phyloP scores from a whole-genome alignment of 306 rosid genomes.

The Sesbania bispinosa region DNA sequence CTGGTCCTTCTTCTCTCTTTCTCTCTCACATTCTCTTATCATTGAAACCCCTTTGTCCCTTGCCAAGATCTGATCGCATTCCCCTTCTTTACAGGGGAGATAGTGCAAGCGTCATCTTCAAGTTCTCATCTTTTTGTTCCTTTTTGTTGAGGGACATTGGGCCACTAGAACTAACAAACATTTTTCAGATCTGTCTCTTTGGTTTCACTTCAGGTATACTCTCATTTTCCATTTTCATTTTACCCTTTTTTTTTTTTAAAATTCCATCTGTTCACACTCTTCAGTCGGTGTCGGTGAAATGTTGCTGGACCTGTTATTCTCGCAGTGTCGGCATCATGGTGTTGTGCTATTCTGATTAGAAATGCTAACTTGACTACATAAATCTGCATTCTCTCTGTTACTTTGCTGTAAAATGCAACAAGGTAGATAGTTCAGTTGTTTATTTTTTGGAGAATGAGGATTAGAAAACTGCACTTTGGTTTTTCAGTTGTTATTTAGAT shows the following conservation, averaged over 20 bases:
- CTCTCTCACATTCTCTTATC: conserved; percentile 25
- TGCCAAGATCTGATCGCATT: conserved; percentile 59
- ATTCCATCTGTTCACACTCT: no score
- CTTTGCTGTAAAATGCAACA: conserved; percentile 2
- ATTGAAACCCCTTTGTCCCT: conserved; percentile 25
- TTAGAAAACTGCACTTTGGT: not conserved
- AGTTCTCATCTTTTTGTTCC: conserved; percentile 34
- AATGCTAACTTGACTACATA: conserved; percentile 10
- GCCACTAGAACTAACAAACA: not conserved
- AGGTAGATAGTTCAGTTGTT: not conserved
- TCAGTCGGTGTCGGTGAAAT: no score
- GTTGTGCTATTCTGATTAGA: conserved; percentile 9
- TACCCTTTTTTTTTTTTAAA: no score
- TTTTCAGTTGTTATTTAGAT: not conserved
- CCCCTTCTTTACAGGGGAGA: conserved; percentile 22
- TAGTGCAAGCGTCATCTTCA: conserved; percentile 26
- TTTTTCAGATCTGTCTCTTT: conserved; percentile 62
- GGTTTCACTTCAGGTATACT: conserved; percentile 51
- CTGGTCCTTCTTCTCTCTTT: conserved; percentile 41
- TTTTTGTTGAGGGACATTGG: no score
- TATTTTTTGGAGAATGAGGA: not conserved
- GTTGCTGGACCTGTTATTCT: no score
- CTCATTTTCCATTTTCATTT: conserved; percentile 23
- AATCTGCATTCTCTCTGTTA: not conserved
- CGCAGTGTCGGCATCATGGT: conserved; percentile 13